Base-by-base conservation (phyloP, 768 basidiomycete species). In the Calocybe gangraenosa region DNA sequence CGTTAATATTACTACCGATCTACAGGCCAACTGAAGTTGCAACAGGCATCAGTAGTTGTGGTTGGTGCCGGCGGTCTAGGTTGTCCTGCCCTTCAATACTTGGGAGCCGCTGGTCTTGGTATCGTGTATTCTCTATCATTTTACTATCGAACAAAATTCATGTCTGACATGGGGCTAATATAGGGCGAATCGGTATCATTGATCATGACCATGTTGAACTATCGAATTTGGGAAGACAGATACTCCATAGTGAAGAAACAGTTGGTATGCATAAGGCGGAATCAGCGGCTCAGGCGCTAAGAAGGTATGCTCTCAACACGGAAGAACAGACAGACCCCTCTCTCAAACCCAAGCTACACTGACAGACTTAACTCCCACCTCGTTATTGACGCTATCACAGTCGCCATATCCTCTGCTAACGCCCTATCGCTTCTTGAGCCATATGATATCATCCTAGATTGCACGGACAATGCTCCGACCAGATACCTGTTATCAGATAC, bases 61-160 rank as follows among this genome's bases (percentile, higher is more conserved):
- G 79, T 97, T 3, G 96, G 96, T 20, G 96, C 94, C 13, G 96
- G 96, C 0, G 96, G 96, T 7, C 74, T 99, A 10, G 96, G 96
- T 9, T 98, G 96, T 62, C 93, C 96, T 37, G 91, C 90, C 32
- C 71, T 99, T 37, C 92, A 96, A 59, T 96, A 98, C 63, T 79
- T 99, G 9, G 91, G 82, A 3, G 90, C 92, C 6, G 87, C 91
- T 11, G 96, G 96, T 19, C 75, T 98, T 47, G 95, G 95, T 90
- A 56, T 52, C 58, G 35, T 28, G 10, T 30, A 41, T 47, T 28
- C 25, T 11, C 25, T 28, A 11, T 28, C 23, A 23, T 31, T 5
- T 3, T 11, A 18, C 6, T 23, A 19, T 13, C 8, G 21, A 1
- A 31, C 1, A 11, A 11, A 28, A 5, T 28, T 5, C 18, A 25